A percentile compares a stretch with the other conserved stretches of the same genome.
Conservation (phyloP, 805 yeast species). For the Candida stauntonica region DNA sequence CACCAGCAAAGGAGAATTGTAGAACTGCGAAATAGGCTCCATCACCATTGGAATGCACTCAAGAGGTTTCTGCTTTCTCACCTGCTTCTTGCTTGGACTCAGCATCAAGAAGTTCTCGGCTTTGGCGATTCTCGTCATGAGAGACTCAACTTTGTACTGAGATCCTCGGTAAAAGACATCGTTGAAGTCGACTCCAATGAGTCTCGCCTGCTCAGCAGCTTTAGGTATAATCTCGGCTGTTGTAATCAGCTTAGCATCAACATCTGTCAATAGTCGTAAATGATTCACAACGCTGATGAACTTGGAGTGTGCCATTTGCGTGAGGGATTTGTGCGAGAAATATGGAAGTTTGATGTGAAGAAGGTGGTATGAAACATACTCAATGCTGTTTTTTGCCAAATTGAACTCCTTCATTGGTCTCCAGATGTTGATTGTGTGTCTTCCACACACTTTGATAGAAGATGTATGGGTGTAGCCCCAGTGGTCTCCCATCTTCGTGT, state of each 20-base stretch:
- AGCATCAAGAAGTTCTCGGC: conserved; percentile 66
- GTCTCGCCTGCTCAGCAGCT: conserved; percentile 76
- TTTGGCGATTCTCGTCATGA: conserved; percentile 69
- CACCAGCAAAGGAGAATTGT: conserved; percentile 85
- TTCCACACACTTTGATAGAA: conserved; percentile 61
- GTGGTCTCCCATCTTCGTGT: conserved; percentile 54
- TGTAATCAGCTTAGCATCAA: conserved; percentile 36
- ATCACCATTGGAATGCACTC: conserved; percentile 86
- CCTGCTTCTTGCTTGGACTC: conserved; percentile 79
- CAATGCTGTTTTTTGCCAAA: conserved; percentile 67
- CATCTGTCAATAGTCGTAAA: conserved; percentile 40
- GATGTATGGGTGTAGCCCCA: conserved; percentile 86
- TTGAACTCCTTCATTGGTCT: conserved; percentile 63
- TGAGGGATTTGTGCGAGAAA: conserved; percentile 44
- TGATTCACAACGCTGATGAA: conserved; percentile 40
- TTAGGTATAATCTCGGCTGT: conserved; percentile 63
- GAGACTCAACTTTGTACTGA: conserved; percentile 89
- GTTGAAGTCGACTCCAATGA: conserved; percentile 85
- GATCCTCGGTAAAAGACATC: conserved; percentile 90
- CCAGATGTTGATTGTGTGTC: conserved; percentile 88
- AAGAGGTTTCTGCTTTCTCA: conserved; percentile 76
- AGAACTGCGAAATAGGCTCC: conserved; percentile 86
- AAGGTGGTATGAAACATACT: conserved; percentile 65
- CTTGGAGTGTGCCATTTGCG: conserved; percentile 39
- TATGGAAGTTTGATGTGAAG: conserved; percentile 67